A percentile compares a stretch with the other conserved stretches of the same genome.
phyloP scores from a whole-genome alignment of 2,329 filamentous ascomycete genomes.

The Diaporthe longicolla region DNA sequence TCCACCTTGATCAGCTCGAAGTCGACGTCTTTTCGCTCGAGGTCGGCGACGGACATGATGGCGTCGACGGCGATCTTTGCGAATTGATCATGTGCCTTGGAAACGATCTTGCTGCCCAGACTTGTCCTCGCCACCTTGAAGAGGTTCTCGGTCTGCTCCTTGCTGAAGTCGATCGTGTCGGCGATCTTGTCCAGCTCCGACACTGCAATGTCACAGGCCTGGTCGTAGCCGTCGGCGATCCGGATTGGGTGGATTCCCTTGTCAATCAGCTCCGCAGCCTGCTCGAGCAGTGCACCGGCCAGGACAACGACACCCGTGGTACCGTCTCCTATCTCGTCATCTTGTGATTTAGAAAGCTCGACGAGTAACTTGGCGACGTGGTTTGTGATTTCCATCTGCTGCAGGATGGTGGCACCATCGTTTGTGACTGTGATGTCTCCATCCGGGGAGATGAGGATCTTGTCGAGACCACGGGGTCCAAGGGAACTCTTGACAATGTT shows the following conservation, averaged over 20 bases:
- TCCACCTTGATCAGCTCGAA: conserved; percentile 99
- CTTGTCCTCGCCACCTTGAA: conserved; percentile 96
- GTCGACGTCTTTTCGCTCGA: conserved; percentile 96
- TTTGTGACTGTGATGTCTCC: conserved; percentile 99
- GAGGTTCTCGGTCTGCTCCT: conserved; percentile 85
- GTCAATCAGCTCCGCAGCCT: conserved; percentile 97
- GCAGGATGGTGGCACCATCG: conserved; percentile 96
- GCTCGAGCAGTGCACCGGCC: conserved; percentile 93
- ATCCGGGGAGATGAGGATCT: conserved; percentile 98
- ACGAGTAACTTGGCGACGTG: conserved; percentile 97
- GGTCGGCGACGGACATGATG: conserved; percentile 94
- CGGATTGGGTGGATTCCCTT: conserved; percentile 99
- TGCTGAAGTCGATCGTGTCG: conserved; percentile 89
- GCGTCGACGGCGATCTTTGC: conserved; percentile 97
- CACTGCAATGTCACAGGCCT: conserved; percentile 96
- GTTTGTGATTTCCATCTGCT: conserved; percentile 99
- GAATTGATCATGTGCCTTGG: conserved; percentile 98
- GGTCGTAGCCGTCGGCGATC: conserved; percentile 98
- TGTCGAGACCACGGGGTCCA: conserved; percentile 95
- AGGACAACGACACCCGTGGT: conserved; percentile 98
- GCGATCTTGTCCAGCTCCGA: conserved; percentile 93
- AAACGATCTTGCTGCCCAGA: conserved; percentile 98
- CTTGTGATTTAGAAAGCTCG: conserved; percentile 97
- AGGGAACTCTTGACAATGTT: conserved; percentile 98
- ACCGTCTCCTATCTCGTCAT: conserved; percentile 98